Base-by-base conservation (phyloP, 768 basidiomycete genomes). In the Podaxis sp. region DNA sequence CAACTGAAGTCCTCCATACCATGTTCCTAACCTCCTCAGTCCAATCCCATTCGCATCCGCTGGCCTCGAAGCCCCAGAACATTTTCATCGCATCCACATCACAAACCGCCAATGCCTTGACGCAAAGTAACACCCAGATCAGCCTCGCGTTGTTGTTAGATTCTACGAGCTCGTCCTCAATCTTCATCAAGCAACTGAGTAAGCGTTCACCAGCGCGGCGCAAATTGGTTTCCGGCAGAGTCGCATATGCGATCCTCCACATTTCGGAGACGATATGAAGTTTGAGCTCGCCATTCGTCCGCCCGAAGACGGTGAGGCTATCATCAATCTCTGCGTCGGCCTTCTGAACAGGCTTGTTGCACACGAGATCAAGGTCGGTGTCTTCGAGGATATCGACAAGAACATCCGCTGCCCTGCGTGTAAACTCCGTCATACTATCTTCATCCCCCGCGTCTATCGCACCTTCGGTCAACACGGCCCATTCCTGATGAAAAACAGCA, bases 91-190 rank as follows among this genome's bases (percentile, higher is more conserved):
- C 73, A 6, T 80, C 76, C 2, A 72, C 65, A 54, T 63, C 83
- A 61, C 82, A 84, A 19, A 79, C 71, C 8, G 78, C 72, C 33
- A 84, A 63, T 6, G 81, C 77, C 56, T 89, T 86, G 9, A 85
- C 79, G 62, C 85, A 88, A 0, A 92, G 70, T 15, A 69, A 73
- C 2, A 84, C 80, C 91, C 91, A 93, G 41, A 82, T 76, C 17
- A 70, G 73, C 53, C 82, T 78, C 11, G 85, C 80, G 33, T 78
- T 73, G 40, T 82, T 76, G 2, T 76, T 73, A 17, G 74, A 68
- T 43, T 80, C 79, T 19, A 79, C 75, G 11, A 86, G 75, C 33
- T 77, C 75, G 15, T 75, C 70, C 59, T 85, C 83, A 43, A 77
- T 77, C 58, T 79, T 72, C 67, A 84, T 71, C 22, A 93, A 75